phyloP scores from a whole-genome alignment of 2,329 filamentous ascomycete genomes.

The Mycosphaerella sp. region DNA sequence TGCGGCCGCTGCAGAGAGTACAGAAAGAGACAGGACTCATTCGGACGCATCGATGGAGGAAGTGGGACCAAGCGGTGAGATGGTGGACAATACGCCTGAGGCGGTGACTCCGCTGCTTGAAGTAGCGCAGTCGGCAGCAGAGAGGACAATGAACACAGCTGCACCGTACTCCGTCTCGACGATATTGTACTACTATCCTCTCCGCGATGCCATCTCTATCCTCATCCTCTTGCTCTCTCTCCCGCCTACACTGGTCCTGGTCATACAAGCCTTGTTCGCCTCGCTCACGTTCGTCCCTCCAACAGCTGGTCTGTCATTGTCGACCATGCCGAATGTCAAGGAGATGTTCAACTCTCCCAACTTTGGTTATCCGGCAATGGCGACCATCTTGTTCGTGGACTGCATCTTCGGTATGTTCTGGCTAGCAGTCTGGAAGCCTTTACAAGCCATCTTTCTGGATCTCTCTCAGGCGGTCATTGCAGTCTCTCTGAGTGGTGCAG shows the following conservation, averaged over 20 bases:
- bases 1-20: conserved; percentile 23
- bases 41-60: conserved; percentile 43
- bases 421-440: conserved; percentile 79
- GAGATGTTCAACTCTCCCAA: conserved; percentile 87
- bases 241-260: conserved; percentile 76
- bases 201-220: conserved; percentile 93
- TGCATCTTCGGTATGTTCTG: conserved; percentile 71
- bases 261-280: conserved; percentile 88
- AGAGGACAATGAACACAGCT: conserved; percentile 53
- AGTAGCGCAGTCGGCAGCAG: conserved; percentile 16
- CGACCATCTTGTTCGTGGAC: conserved; percentile 79
- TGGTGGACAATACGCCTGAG: conserved; percentile 28
- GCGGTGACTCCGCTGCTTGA: conserved; percentile 27
- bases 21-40: conserved; percentile 36
- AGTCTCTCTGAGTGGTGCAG: conserved; percentile 79
- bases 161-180: conserved; percentile 74
- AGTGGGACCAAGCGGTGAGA: conserved; percentile 25
- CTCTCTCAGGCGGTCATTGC: conserved; percentile 90
- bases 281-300: conserved; percentile 88
- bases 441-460: conserved; percentile 83
- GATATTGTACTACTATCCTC: conserved; percentile 80
- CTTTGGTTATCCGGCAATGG: conserved; percentile 71
- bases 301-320: conserved; percentile 56
- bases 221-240: conserved; percentile 92
- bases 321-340: conserved; percentile 69